A percentile compares a stretch with the other conserved stretches of the same genome.
phyloP scores from a whole-genome alignment of 768 basidiomycete genomes.

The Tricholoma sp. region DNA sequence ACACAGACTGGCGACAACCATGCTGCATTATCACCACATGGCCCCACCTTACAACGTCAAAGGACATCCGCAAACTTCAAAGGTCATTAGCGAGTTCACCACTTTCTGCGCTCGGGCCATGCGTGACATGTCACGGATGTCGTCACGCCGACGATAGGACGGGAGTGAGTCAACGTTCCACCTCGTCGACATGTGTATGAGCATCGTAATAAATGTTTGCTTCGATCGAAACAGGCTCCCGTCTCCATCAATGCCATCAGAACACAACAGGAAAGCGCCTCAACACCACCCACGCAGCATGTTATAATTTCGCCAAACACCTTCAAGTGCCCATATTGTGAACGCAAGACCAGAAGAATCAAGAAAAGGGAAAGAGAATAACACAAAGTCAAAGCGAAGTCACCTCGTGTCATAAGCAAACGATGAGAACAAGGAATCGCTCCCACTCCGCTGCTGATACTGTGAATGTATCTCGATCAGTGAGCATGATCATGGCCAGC shows the following conservation, averaged over 20 bases:
- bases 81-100: not conserved
- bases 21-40: not conserved
- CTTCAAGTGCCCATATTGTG: not conserved
- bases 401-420: not conserved
- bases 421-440: not conserved
- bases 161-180: too few species aligned
- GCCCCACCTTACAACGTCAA: not conserved
- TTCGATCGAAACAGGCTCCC: not conserved
- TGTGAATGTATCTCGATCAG: not conserved
- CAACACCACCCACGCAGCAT: not conserved
- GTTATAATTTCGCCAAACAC: not conserved
- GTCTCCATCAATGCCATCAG: not conserved
- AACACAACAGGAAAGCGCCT: not conserved
- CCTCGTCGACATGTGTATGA: not conserved
- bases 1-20: not conserved
- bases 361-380: not conserved
- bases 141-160: not conserved
- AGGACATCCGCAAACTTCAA: not conserved
- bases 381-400: not conserved
- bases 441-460: not conserved
- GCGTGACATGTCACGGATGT: not conserved
- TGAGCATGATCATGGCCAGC: not conserved
- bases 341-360: not conserved
- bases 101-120: not conserved
- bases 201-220: not conserved